Percentiles rank a stretch among this genome's conserved stretches.
Conservation (phyloP, 331 rosid species). For the Malus hybrid region DNA sequence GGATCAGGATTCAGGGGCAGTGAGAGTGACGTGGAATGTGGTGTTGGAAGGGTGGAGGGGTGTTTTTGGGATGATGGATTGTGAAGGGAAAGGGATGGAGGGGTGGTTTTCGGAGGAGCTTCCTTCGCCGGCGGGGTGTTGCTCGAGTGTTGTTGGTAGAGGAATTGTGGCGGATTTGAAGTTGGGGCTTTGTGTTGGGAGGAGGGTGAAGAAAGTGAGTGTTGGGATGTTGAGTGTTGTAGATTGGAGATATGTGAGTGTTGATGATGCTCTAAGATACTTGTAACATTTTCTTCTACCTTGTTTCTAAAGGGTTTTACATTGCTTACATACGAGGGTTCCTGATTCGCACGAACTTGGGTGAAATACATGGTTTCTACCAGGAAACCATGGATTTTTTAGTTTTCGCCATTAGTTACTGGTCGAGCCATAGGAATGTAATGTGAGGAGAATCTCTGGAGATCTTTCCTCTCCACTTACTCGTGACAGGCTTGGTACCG, state of each 20-base stretch:
- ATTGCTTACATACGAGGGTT: too few species aligned
- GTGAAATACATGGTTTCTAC: too few species aligned
- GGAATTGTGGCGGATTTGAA: constrained; percentile 53
- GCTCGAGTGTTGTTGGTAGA: constrained; percentile 33
- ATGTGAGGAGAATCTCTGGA: too few species aligned
- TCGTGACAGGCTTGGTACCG: too few species aligned
- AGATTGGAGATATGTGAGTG: constrained; percentile 58
- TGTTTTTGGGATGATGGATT: constrained; percentile 57
- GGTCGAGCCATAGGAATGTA: too few species aligned
- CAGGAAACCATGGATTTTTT: too few species aligned
- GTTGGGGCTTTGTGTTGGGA: constrained; percentile 20
- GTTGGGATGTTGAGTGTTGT: constrained; percentile 48
- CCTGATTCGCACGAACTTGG: too few species aligned
- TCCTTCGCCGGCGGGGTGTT: constrained; percentile 40
- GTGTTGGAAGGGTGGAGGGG: constrained; percentile 57
- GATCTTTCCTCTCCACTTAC: too few species aligned
- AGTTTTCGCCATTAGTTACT: too few species aligned
- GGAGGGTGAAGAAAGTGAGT: constrained; percentile 21
- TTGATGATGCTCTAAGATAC: constrained; percentile 60
- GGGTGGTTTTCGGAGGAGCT: constrained; percentile 75
- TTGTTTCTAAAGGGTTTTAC: too few species aligned
- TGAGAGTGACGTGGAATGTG: constrained; percentile 60
- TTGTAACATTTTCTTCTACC: constrained; percentile 58
- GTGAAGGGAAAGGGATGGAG: constrained; percentile 37
- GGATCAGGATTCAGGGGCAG: constrained; percentile 15